Evolutionary conservation across 2,329 filamentous ascomycete genomes (phyloP).

Genomic region (Alternaria infectoria): DNA sequence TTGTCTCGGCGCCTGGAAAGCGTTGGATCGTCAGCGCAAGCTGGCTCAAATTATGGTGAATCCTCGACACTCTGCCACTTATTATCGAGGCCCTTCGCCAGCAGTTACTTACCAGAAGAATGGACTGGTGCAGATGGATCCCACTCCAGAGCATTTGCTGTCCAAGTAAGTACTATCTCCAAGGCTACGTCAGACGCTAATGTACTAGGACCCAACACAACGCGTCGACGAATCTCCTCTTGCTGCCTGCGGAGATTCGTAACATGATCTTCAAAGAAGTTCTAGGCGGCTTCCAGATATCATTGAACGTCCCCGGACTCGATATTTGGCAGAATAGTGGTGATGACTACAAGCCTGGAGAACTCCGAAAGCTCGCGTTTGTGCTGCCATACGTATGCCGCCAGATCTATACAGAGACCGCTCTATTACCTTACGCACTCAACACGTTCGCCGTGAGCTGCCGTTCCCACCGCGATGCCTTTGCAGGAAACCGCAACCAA

Average conservation of each 20-base stretch:
- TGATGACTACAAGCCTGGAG: background rate
- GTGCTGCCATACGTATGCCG: background rate
- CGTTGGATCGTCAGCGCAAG: background rate
- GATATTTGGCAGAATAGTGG: background rate
- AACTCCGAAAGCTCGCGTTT: background rate
- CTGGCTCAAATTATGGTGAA: background rate
- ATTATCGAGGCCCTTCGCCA: background rate
- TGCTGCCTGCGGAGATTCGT: background rate
- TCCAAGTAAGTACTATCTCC: background rate
- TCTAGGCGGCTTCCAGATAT: background rate
- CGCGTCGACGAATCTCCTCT: background rate
- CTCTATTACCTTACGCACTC: background rate
- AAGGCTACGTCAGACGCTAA: background rate
- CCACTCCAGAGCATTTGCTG: background rate
- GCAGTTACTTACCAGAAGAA: background rate
- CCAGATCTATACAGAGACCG: background rate
- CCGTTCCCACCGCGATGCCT: background rate
- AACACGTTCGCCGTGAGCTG: background rate
- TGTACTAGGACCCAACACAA: background rate
- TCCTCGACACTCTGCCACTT: background rate
- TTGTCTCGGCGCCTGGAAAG: background rate
- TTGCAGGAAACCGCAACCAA: background rate
- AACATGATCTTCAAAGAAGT: background rate
- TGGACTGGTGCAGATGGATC: background rate
- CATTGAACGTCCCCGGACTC: background rate